Evolutionary conservation across 352 stramenopile species (phyloP), one percentile per base, ranked within the genome.

Genomic region (Phytopythium mirpurense): DNA sequence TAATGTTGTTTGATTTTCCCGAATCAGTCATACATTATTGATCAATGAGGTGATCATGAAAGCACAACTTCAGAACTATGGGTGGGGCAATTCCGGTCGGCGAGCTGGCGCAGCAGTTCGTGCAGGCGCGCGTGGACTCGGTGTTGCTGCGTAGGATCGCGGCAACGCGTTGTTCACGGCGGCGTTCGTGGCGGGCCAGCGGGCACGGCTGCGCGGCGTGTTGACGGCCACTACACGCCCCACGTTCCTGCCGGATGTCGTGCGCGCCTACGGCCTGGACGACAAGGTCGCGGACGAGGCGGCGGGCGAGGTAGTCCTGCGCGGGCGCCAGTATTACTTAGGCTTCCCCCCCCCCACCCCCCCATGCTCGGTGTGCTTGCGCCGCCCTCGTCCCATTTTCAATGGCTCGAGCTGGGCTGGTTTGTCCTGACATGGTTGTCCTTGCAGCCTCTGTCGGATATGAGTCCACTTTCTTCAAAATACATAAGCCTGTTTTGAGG

Each of bases 251-350:
- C 76, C 80, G 5, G 83, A 93, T 40, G 37, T 93, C n/a, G 49
- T 79, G 32, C 65, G 69, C 23, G 51, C 51, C 16, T 80, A 77
- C 44, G 60, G 68, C 29, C 77, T 94, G 38, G 81, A 92, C 26
- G 80, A 90, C 40, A 65, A 69, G 12, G 67, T 92, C 26, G 68
- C 86, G 14, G 70, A 76, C 42, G 78, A 90, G 16, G 70, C 62
- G 10, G 32, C 93, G 21, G 49, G 59, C 1, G 77, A 92, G 56
- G 50, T 94, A 11, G 68, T 63, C 19, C 44, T 93, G 29, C 67
- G 80, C 35, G 82, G 82, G 15, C 67, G 80, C 2, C 82, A 93
- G 57, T 94, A 88, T n/a, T n/a, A n/a, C n/a, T n/a, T n/a, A n/a
- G n/a, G n/a, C n/a, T n/a, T n/a, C n/a, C n/a, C n/a, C n/a, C n/a